Evolutionary conservation across 2,329 filamentous ascomycete genomes (phyloP).

Genomic region (Pestalotiopsis sp.): DNA sequence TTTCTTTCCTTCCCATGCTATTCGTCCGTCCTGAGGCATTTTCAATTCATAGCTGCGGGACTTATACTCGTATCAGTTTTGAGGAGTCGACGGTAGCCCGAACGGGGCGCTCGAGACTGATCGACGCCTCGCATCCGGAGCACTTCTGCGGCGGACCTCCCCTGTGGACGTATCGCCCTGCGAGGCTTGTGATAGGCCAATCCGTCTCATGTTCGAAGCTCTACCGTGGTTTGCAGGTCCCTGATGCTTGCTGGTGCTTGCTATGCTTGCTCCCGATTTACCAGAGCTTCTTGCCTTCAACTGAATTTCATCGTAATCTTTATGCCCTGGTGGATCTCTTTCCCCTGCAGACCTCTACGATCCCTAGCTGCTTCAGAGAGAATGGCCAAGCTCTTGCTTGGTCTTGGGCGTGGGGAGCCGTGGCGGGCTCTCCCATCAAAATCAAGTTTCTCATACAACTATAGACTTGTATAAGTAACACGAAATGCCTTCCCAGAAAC

Average conservation of each 20-base stretch:
- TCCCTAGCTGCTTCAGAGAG: slow-evolving; percentile 22
- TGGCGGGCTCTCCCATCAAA: too few relatives aligned
- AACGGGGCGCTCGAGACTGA: slow-evolving; percentile 27
- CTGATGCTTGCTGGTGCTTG: slow-evolving; percentile 6
- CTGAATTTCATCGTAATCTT: slow-evolving; percentile 5
- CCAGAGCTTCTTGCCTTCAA: slow-evolving; percentile 11
- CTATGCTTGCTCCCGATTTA: slow-evolving; percentile 11
- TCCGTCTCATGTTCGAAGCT: slow-evolving; percentile 20
- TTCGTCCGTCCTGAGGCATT: slow-evolving; percentile 26
- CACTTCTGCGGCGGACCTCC: slow-evolving; percentile 22
- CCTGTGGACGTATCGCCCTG: slow-evolving; percentile 5
- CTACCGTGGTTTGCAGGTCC: slow-evolving; percentile 18
- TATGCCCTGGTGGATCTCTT: slow-evolving; percentile 13
- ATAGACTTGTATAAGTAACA: slow-evolving; percentile 23
- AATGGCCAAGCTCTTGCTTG: slow-evolving; percentile 23
- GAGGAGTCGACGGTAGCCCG: slow-evolving; percentile 15
- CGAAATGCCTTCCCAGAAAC: neutral
- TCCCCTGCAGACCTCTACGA: slow-evolving; percentile 19
- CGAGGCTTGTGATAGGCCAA: slow-evolving; percentile 21
- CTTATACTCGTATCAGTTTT: slow-evolving; percentile 2
- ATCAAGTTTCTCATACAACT: neutral
- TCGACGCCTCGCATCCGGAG: slow-evolving; percentile 22
- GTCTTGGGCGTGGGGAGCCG: too few relatives aligned
- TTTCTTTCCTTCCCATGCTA: slow-evolving; percentile 9
- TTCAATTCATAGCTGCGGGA: slow-evolving; percentile 15